These are phyloP conservation scores for Hypomyces rosellus DNA, from an alignment of 2,329 filamentous ascomycete genomes.

Conservation along the genomic window DNA sequence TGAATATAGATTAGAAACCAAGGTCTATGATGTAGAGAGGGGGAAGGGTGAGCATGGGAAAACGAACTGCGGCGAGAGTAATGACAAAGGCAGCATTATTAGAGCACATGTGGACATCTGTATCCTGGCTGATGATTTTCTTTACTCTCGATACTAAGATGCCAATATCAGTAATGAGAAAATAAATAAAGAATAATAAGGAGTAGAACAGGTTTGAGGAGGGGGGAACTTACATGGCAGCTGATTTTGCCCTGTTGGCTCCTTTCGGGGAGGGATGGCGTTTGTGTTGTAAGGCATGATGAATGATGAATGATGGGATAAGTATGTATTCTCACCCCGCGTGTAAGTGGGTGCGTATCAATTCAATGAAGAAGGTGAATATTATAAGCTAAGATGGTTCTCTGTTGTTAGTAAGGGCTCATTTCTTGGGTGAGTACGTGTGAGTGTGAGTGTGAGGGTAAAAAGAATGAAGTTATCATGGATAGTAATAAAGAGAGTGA, in stretches of 20 bases:
- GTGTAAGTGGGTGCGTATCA: background rate
- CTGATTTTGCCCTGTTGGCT: constrained; percentile 77
- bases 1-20: constrained; percentile 26
- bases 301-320: background rate
- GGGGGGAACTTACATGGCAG: constrained; percentile 65
- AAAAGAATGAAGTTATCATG: background rate
- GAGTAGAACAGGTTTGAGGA: background rate
- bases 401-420: background rate
- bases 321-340: background rate
- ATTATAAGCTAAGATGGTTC: background rate
- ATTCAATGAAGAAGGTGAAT: background rate
- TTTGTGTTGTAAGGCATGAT: constrained; percentile 87
- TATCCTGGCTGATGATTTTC: constrained; percentile 86
- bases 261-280: constrained; percentile 71
- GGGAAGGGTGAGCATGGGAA: background rate
- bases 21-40: background rate
- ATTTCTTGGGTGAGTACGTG: background rate
- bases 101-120: constrained; percentile 78
- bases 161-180: background rate
- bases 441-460: background rate
- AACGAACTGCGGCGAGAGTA: constrained; percentile 72
- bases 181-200: constrained; percentile 7
- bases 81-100: constrained; percentile 94
- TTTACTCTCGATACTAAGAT: constrained; percentile 81
- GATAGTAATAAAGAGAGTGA: too few relatives aligned